phyloP scores from a whole-genome alignment of 192 early-diverging fungal genomes.

The Funneliformis geosporum region DNA sequence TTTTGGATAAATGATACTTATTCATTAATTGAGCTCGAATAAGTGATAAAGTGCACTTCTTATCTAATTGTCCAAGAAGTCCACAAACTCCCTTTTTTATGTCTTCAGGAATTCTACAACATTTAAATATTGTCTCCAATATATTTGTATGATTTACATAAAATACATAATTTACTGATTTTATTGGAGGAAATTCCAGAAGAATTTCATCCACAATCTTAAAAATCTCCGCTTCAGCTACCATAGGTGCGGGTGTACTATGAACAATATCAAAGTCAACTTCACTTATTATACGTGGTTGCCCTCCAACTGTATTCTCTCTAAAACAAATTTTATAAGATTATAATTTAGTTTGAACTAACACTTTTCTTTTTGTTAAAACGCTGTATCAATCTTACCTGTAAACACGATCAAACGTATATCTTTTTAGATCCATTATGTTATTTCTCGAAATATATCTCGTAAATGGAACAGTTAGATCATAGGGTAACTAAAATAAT shows the following conservation, averaged over 20 bases:
- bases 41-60: constrained; percentile 55
- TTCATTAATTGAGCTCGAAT: constrained; percentile 63
- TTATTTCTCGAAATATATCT: constrained; percentile 75
- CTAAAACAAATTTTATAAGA: constrained; percentile 24
- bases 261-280: constrained; percentile 93
- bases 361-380: neutral
- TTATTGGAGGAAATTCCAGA: constrained; percentile 68
- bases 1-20: constrained; percentile 58
- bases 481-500: constrained; percentile 66
- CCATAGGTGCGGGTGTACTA: constrained; percentile 58
- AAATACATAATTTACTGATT: constrained; percentile 52
- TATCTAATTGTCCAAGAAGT: constrained; percentile 61
- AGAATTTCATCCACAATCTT: constrained; percentile 76
- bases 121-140: constrained; percentile 74
- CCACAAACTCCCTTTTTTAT: constrained; percentile 56
- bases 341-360: neutral
- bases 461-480: constrained; percentile 92
- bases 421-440: constrained; percentile 79
- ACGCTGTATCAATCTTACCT: constrained; percentile 3
- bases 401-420: constrained; percentile 83
- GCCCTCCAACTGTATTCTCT: constrained; percentile 80
- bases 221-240: constrained; percentile 89
- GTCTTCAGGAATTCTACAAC: constrained; percentile 64
- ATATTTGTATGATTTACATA: constrained; percentile 76
- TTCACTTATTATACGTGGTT: constrained; percentile 75